Base-by-base conservation (phyloP, 192 early-diverging fungal species). In the Chytriomyces sp. region DNA sequence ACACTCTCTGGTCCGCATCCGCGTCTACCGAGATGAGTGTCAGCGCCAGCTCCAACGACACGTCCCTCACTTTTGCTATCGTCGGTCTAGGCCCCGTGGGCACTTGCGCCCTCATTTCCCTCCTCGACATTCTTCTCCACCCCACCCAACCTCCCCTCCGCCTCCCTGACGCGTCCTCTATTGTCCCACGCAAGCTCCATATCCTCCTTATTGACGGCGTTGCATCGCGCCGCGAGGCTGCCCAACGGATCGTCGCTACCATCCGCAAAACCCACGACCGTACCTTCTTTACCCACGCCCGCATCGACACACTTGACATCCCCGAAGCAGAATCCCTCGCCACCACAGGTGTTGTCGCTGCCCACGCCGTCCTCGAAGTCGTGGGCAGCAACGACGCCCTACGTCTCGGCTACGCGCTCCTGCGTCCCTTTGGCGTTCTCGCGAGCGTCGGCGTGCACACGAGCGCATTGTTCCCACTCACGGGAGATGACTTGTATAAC, bases 51-150 rank as follows among this genome's bases (percentile, higher is more conserved):
- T 22, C 55, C 4, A n/a, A n/a, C 5, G 40, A 17, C 0, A 44
- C 52, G 8, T 67, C 76, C 32, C 71, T 81, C 12, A 66, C 77
- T 12, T 73, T 81, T 22, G 80, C 80, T 12, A 75, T 88, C 5
- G 66, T 88, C 10, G 86, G 86, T 4, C 82, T 84, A 34, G 86
- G 86, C 19, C 86, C 86, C 3, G 86, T 88, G 19, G 86, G 84
- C 0, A 69, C 83, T 52, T 78, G 83, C 52, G 77, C 84, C 5
- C 71, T 86, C 53, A 67, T 81, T 26, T 72, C 78, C 22, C 77
- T 83, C 3, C 8, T 59, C 12, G 74, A 59, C 54, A 39, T 33
- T 17, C 49, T 70, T 30, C 19, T 60, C 17, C 53, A 36, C 57
- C 65, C 65, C 7, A 68, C 52, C 28, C 10, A 30, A 3, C 6